phyloP scores from a whole-genome alignment of 371 early-diverging fungal genomes.

The Gilbertella persicaria region DNA sequence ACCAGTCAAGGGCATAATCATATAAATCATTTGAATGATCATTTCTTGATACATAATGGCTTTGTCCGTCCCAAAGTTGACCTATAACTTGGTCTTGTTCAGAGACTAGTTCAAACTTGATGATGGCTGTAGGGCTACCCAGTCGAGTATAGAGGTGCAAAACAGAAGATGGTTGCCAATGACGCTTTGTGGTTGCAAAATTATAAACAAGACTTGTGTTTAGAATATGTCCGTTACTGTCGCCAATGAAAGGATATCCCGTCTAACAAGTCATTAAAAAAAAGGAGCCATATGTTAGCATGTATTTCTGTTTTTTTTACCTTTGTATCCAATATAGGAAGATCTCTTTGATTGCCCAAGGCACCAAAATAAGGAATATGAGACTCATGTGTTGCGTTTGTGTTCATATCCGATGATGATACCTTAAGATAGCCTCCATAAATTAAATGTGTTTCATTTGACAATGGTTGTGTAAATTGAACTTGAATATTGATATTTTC shows the following conservation, averaged over 20 bases:
- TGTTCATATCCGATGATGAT: slow-evolving; percentile 10
- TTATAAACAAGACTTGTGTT: not conserved
- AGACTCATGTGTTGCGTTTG: not conserved
- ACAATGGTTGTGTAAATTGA: not conserved
- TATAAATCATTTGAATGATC: slow-evolving; percentile 8
- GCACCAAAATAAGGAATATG: slow-evolving; percentile 54
- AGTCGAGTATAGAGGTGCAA: slow-evolving; percentile 4
- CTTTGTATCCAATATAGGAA: slow-evolving; percentile 19
- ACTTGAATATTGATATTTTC: not conserved
- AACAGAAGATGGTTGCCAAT: too few relatives aligned
- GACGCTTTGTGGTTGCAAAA: too few relatives aligned
- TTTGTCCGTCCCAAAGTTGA: not conserved
- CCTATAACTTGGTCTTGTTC: slow-evolving; percentile 2
- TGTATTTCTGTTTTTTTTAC: not conserved
- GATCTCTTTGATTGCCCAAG: slow-evolving; percentile 39
- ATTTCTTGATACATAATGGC: slow-evolving; percentile 10
- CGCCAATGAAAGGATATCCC: slow-evolving; percentile 5
- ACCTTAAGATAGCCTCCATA: slow-evolving; percentile 24
- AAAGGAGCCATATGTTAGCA: not conserved
- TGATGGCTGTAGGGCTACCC: slow-evolving; percentile 11
- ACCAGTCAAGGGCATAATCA: slow-evolving; percentile 8
- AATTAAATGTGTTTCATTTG: slow-evolving; percentile 7
- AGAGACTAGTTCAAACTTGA: slow-evolving; percentile 5
- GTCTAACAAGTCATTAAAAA: too few relatives aligned
- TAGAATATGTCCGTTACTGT: not conserved